Conservation (phyloP, 208 protist species). For the Acanthamoeba lenticulata region DNA sequence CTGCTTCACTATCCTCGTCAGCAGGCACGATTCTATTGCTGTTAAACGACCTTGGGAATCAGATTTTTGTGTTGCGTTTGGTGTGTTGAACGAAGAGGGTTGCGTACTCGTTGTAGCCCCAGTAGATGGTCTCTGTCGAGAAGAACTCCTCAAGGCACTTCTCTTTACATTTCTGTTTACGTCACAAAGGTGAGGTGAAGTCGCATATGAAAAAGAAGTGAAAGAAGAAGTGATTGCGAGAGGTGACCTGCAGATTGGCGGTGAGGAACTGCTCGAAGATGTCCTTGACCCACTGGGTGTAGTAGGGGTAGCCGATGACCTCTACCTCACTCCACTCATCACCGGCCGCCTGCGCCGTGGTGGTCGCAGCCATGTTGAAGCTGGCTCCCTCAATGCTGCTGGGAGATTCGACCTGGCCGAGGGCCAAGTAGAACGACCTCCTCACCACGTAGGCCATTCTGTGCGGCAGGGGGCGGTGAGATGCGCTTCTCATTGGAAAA, state of each 20-base stretch:
- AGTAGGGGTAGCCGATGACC: slow-evolving; percentile 40
- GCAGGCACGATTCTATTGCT: background rate
- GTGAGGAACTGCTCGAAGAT: slow-evolving; percentile 38
- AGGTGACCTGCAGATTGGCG: background rate
- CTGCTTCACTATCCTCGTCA: background rate
- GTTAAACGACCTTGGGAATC: too few species aligned
- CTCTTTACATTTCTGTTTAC: slow-evolving; percentile 50
- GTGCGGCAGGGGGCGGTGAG: too few species aligned
- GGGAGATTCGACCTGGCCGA: background rate
- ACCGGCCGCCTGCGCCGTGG: too few species aligned
- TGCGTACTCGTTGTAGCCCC: slow-evolving; percentile 40
- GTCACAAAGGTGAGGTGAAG: too few species aligned
- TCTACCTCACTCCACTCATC: background rate
- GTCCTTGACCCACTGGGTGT: background rate
- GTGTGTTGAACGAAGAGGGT: too few species aligned
- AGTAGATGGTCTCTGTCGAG: slow-evolving; percentile 23
- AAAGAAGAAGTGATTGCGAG: background rate
- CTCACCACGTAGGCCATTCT: slow-evolving; percentile 21
- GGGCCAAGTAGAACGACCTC: background rate
- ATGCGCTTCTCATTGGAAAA: too few species aligned
- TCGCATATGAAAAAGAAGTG: too few species aligned
- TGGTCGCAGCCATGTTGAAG: background rate
- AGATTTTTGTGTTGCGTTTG: too few species aligned
- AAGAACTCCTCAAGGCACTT: slow-evolving; percentile 43
- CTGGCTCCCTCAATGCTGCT: background rate